Conservation (phyloP, 352 stramenopile genomes). For the Blastocystis sp. region DNA sequence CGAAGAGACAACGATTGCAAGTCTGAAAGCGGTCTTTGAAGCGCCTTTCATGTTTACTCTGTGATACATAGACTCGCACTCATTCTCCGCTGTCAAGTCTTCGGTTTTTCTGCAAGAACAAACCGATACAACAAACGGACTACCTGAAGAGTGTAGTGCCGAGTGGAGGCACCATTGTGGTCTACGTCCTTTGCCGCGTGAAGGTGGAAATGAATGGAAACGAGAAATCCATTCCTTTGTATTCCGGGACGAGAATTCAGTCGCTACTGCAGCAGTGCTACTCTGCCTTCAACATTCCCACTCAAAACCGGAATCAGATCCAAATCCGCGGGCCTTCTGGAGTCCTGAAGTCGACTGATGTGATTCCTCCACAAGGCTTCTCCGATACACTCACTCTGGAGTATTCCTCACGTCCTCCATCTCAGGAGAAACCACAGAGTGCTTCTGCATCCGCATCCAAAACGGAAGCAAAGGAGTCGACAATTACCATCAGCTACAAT, state of each 20-base stretch:
- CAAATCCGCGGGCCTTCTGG: no score
- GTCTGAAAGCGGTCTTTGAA: no score
- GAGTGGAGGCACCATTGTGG: not conserved
- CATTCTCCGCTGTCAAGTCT: not conserved
- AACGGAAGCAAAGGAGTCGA: no score
- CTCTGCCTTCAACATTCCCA: not conserved
- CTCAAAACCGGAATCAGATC: not conserved
- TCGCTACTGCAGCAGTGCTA: not conserved
- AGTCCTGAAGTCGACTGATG: no score
- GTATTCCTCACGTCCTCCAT: no score
- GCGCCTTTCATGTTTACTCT: no score
- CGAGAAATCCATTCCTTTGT: not conserved
- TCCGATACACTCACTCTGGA: no score
- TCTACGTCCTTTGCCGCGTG: not conserved
- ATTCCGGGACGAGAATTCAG: not conserved
- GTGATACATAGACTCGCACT: not conserved
- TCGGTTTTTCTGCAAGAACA: not conserved
- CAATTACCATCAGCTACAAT: no score
- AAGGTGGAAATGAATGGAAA: not conserved
- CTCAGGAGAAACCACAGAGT: no score
- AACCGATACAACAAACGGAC: not conserved
- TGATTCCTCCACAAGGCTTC: no score
- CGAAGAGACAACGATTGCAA: no score
- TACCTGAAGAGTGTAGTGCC: not conserved
- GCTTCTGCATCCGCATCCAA: no score